Percentiles rank a stretch among this genome's conserved stretches.
Evolutionary conservation across 2,329 filamentous ascomycete genomes (phyloP).

Genomic region (Claviceps pazoutovae): DNA sequence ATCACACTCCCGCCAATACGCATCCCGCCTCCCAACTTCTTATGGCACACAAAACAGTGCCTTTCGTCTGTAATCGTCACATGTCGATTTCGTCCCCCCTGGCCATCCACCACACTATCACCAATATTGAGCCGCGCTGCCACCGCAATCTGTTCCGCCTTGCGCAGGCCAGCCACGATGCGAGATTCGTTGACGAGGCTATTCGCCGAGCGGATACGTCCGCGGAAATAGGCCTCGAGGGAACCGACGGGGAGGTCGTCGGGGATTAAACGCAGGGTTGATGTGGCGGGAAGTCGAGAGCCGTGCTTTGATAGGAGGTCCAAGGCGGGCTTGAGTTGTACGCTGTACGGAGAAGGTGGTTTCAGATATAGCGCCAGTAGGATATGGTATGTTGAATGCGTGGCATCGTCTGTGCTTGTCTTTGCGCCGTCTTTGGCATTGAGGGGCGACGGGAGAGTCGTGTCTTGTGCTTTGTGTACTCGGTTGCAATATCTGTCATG

Average conservation of each 20-base stretch:
- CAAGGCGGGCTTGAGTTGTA: constrained; percentile 66
- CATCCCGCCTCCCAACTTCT: constrained; percentile 73
- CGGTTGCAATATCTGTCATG: constrained; percentile 68
- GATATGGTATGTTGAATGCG: constrained; percentile 79
- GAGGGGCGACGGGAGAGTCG: constrained; percentile 21
- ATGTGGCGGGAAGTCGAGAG: constrained; percentile 74
- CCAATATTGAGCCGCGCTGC: constrained; percentile 65
- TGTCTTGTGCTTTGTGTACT: constrained; percentile 51
- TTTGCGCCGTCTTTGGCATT: constrained; percentile 19
- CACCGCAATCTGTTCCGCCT: constrained; percentile 63
- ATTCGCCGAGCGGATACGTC: constrained; percentile 76
- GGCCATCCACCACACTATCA: constrained; percentile 39
- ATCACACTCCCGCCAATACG: constrained; percentile 83
- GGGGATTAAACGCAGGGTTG: constrained; percentile 76
- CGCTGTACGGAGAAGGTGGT: constrained; percentile 57
- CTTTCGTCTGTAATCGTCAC: constrained; percentile 79
- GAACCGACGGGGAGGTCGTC: constrained; percentile 62
- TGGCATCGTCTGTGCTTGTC: constrained; percentile 32
- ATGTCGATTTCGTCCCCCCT: constrained; percentile 43
- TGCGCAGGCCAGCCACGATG: constrained; percentile 62
- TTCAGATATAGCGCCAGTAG: constrained; percentile 80
- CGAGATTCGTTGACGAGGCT: constrained; percentile 67
- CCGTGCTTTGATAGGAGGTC: constrained; percentile 85
- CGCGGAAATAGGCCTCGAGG: constrained; percentile 81
- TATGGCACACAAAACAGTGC: constrained; percentile 85